These are phyloP conservation scores for Avena atlantica DNA, from an alignment of 176 grass and related monocot species.

Conservation along the genomic window DNA sequence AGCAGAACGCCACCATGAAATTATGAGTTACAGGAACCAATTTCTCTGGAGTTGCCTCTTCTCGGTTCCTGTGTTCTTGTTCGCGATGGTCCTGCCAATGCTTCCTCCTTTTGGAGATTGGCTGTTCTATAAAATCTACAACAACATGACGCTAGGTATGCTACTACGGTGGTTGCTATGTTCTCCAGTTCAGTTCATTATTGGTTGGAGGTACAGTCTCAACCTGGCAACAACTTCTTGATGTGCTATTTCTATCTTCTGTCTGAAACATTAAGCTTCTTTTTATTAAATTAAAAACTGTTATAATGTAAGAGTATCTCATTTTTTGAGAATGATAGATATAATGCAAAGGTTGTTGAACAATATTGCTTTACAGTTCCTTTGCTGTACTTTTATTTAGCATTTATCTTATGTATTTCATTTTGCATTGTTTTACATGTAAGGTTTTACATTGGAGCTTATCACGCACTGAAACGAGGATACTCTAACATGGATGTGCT, in stretches of 20 bases:
- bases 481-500: slow-evolving; percentile 99
- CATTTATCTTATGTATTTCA: slow-evolving; percentile 24
- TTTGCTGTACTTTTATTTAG: background rate
- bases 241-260: slow-evolving; percentile 10
- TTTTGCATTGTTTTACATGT: slow-evolving; percentile 41
- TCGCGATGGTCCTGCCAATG: slow-evolving; percentile 95
- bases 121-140: slow-evolving; percentile 68
- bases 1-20: slow-evolving; percentile 69
- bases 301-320: slow-evolving; percentile 5
- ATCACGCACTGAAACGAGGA: slow-evolving; percentile 88
- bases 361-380: slow-evolving; percentile 7
- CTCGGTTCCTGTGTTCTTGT: slow-evolving; percentile 81
- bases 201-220: slow-evolving; percentile 91
- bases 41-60: slow-evolving; percentile 97
- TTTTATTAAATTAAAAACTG: background rate
- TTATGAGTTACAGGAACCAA: slow-evolving; percentile 77
- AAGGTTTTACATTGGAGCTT: slow-evolving; percentile 96
- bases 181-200: slow-evolving; percentile 96
- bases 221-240: slow-evolving; percentile 16
- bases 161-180: slow-evolving; percentile 86
- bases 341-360: background rate
- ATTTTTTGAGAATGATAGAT: slow-evolving; percentile 12
- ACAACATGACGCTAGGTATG: slow-evolving; percentile 89
- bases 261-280: background rate
- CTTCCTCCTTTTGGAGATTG: slow-evolving; percentile 71